A percentile compares a stretch with the other conserved stretches of the same genome.
phyloP scores from a whole-genome alignment of 306 rosid genomes.

The Malus orientalis region DNA sequence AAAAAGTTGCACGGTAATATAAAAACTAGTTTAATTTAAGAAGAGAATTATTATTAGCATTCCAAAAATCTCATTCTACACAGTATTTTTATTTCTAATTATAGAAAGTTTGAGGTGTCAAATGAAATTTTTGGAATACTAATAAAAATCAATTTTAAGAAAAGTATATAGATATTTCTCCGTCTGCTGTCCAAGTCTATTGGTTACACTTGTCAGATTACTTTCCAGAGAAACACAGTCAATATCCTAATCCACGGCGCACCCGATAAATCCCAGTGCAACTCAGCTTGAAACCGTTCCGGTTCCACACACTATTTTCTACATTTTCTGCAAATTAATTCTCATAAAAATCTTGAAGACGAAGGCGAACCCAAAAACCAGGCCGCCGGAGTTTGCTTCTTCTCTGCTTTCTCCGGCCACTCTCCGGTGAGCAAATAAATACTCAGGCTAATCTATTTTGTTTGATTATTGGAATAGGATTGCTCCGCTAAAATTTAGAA shows the following conservation, averaged over 20 bases:
- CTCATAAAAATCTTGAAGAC: not conserved
- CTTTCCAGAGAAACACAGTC: not conserved
- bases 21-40: not conserved
- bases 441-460: not conserved
- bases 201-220: not conserved
- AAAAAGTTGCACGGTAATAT: too few species aligned
- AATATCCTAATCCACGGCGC: not conserved
- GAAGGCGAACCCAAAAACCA: not conserved
- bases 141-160: fast-evolving
- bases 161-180: not conserved
- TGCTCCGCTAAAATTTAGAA: not conserved
- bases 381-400: not conserved
- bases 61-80: too few species aligned
- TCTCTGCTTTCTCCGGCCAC: not conserved
- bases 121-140: fast-evolving
- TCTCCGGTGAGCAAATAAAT: slow-evolving; percentile 6
- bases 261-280: not conserved
- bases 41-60: fast-evolving
- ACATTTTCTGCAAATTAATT: not conserved
- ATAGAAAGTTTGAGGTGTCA: fast-evolving
- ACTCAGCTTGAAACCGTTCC: not conserved
- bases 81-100: too few species aligned
- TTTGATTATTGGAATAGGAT: not conserved
- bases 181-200: not conserved
- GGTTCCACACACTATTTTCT: not conserved